Conservation (phyloP, 1,284 basidiomycete species). For the Phylloporus gajari region DNA sequence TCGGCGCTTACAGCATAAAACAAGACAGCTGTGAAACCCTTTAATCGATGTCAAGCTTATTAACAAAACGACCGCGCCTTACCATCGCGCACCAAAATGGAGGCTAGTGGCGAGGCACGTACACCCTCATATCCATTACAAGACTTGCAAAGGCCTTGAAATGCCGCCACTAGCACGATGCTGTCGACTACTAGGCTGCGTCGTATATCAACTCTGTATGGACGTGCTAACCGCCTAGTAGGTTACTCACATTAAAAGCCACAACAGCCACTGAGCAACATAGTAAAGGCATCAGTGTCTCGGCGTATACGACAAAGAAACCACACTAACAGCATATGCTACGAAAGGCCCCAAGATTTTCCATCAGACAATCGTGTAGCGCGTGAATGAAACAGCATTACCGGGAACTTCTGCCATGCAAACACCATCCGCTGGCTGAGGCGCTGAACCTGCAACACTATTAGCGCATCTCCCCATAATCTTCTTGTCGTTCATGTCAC, state of each 20-base stretch:
- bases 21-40: constrained; percentile 8
- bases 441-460: constrained; percentile 2
- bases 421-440: constrained; percentile 6
- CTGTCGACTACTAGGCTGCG: constrained; percentile 25
- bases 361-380: constrained; percentile 2
- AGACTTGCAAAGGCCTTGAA: constrained; percentile 13
- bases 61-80: background rate
- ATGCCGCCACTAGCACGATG: constrained; percentile 16
- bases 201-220: background rate
- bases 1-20: constrained; percentile 19
- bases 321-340: constrained; percentile 14
- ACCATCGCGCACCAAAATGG: constrained; percentile 24
- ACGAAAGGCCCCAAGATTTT: background rate
- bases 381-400: constrained; percentile 4
- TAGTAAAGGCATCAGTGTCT: constrained; percentile 1
- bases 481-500: background rate
- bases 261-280: constrained; percentile 16
- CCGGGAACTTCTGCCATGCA: constrained; percentile 13
- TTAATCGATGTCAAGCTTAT: background rate
- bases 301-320: background rate
- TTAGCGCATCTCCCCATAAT: background rate
- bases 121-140: background rate
- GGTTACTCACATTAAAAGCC: constrained; percentile 18
- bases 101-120: constrained; percentile 12
- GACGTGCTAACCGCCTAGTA: background rate